These are phyloP conservation scores for Penicillium sp. DNA, from an alignment of 2,329 filamentous ascomycete genomes.

Conservation along the genomic window DNA sequence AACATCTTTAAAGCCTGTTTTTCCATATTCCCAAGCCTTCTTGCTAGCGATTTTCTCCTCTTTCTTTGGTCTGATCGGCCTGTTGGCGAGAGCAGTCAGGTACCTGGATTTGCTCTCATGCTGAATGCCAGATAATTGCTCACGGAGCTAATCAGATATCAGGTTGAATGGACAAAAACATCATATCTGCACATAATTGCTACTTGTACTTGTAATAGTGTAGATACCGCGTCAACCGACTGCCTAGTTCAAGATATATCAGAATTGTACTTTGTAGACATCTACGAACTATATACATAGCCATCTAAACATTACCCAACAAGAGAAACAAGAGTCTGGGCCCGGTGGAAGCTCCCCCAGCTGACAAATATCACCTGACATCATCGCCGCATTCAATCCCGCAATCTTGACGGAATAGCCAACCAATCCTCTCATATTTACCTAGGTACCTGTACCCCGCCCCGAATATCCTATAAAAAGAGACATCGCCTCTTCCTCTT, in stretches of 20 bases:
- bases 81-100: neutral
- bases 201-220: neutral
- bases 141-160: neutral
- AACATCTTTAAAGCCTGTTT: slow-evolving; percentile 15
- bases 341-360: neutral
- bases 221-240: neutral
- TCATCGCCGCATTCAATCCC: slow-evolving; percentile 18
- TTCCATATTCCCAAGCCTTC: slow-evolving; percentile 26
- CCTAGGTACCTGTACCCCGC: neutral
- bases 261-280: neutral
- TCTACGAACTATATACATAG: neutral
- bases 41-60: slow-evolving; percentile 13
- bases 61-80: neutral
- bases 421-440: neutral
- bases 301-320: neutral
- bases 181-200: neutral
- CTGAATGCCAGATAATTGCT: neutral
- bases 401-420: neutral
- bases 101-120: neutral
- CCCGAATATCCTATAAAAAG: slow-evolving; percentile 11
- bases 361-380: slow-evolving; percentile 28
- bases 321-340: neutral
- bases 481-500: slow-evolving; percentile 36
- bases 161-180: slow-evolving; percentile 5
- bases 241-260: neutral